Evolutionary conservation across 2,329 filamentous ascomycete genomes (phyloP), one percentile per base, ranked within the genome.

Genomic region (Teratosphaeria viscida): DNA sequence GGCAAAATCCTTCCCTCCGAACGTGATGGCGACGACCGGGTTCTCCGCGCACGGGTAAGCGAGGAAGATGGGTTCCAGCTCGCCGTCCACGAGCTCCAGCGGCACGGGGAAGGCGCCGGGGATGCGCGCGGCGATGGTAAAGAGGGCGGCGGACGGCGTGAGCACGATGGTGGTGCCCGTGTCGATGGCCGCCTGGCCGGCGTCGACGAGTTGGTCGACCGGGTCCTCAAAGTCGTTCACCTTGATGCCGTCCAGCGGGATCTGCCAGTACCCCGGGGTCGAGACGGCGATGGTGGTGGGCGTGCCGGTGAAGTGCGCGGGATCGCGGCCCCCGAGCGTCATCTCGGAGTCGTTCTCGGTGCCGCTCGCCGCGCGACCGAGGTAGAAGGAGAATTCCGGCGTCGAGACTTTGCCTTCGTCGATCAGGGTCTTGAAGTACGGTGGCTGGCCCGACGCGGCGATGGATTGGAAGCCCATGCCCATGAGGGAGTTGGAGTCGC

Each of bases 161-260:
- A 73, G 64, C 55, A 72, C 67, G 56, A 73, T 66, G 23, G 71
- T 72, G 12, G 68, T 72, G 43, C 66, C 66, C 29, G 66, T 68
- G 57, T 68, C 66, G 56, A 68, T 68, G 43, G 66, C 66, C 32
- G 63, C 63, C 54, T 67, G 62, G 39, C 65, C 66, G 12, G 23
- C 54, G 37, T 56, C 55, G 34, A 43, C 23, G 16, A 23, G 5
- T 37, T 19, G n/a, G 26, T 56, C 55, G 32, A 56, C 6, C n/a
- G 55, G 34, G 34, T 39, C 37, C 26, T 56, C 32, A 34, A 56
- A 39, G 32, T 39, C n/a, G 43, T 59, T 56, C 19, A 56, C 39
- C n/a, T 27, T 34, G 29, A 62, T 54, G 59, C 62, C 63, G 57
- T 66, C 64, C 52, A 73, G 63, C 26, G 61, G 62, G 23, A 68